Evolutionary conservation across 495 filamentous ascomycete genomes (phyloP), one percentile per base, ranked within the genome.

Genomic region (Podospora comata): DNA sequence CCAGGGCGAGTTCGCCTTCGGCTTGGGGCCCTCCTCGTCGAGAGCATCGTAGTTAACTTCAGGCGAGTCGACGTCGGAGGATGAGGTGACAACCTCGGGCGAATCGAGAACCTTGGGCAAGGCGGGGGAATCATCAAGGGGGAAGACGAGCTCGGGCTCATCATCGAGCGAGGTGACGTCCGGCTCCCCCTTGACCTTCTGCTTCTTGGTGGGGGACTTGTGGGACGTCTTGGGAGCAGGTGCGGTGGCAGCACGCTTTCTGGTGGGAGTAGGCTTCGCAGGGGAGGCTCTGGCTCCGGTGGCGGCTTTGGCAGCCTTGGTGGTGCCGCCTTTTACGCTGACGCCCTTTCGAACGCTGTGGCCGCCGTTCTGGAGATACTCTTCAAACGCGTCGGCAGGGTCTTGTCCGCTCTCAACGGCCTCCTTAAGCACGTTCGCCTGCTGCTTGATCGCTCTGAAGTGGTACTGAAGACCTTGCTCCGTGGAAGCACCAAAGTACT

Each of bases 391-490:
- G 2, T 60, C 64, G 15, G 75, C 70, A 0, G 79, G 76, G 60
- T 78, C 74, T 16, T 72, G 20, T 18, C 74, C 75, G 0, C 68
- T 65, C 11, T 72, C 70, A 4, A 77, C 75, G 0, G 83, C 81
- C 4, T 69, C 65, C 34, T 72, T 72, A 62, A 85, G 79, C 0
- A 65, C 70, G 1, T 77, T 73, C 58, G 77, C 80, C 1, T 78
- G 71, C 19, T 72, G 72, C 68, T 82, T 85, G 72, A 84, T 75
- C 6, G 70, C 69, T 0, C 84, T 77, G 66, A 85, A 83, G 30
- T 81, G 81, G 74, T 83, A 85, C 19, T 80, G 72, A 0, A 87
- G 69, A 3, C 82, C 82, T 6, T 70, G 72, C 0, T 75, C 59
- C 1, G 82, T 84, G 5, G 78, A 80, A 16, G 78, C 79, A 3